phyloP scores from a whole-genome alignment of 2,329 filamentous ascomycete species.

The Pseudogymnoascus sp. region DNA sequence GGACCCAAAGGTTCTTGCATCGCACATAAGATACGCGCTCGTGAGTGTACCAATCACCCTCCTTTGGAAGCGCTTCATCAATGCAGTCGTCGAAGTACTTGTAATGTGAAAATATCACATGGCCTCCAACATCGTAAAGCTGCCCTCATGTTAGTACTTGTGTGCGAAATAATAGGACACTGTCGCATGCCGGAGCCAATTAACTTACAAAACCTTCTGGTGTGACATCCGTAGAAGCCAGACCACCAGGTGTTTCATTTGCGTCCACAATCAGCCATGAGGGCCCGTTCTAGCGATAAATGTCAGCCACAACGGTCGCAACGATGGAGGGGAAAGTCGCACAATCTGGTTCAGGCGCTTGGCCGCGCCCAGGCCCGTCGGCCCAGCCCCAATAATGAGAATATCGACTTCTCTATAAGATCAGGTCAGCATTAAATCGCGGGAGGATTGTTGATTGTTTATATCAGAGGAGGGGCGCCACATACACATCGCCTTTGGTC shows the following conservation, averaged over 20 bases:
- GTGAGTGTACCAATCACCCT: slow-evolving; percentile 94
- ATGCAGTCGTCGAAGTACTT: slow-evolving; percentile 99
- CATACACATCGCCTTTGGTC: slow-evolving; percentile 10
- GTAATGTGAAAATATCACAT: slow-evolving; percentile 99
- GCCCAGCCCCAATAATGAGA: slow-evolving; percentile 94
- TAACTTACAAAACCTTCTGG: slow-evolving; percentile 90
- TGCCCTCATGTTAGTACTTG: slow-evolving; percentile 35
- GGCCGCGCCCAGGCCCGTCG: slow-evolving; percentile 93
- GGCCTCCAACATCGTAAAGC: slow-evolving; percentile 97
- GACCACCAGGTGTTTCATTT: slow-evolving; percentile 84
- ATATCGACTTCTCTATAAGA: slow-evolving; percentile 72
- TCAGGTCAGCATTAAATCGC: background rate
- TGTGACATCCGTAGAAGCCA: slow-evolving; percentile 90
- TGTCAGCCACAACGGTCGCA: slow-evolving; percentile 17
- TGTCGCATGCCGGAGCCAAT: slow-evolving; percentile 4
- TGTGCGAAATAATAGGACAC: slow-evolving; percentile 12
- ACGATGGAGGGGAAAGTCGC: slow-evolving; percentile 12
- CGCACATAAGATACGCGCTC: slow-evolving; percentile 98
- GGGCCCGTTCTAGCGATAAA: slow-evolving; percentile 60
- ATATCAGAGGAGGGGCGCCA: background rate
- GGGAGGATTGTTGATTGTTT: background rate
- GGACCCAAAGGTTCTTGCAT: slow-evolving; percentile 93
- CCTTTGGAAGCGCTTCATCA: slow-evolving; percentile 88
- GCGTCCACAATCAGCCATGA: slow-evolving; percentile 96
- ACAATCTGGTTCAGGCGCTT: slow-evolving; percentile 97